Conservation (phyloP, 345 rosid species). For the Raphanus sativus region DNA sequence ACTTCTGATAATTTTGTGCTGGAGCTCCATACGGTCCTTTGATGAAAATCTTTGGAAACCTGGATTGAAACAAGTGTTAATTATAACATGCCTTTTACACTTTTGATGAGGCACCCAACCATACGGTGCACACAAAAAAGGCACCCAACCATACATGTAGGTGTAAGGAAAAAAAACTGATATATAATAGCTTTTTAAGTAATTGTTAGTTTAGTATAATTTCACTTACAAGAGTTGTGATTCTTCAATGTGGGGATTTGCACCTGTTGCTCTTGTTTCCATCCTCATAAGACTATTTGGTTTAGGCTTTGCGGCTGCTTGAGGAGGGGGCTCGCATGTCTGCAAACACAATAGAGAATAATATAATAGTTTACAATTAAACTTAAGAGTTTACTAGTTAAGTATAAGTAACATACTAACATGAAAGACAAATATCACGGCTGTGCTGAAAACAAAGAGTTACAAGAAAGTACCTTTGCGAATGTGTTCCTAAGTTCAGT, state of each 20-base stretch:
- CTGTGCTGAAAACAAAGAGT: not conserved
- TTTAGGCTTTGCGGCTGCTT: slow-evolving; percentile 37
- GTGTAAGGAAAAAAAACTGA: not conserved
- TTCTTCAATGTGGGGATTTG: slow-evolving; percentile 43
- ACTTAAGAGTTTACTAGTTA: not conserved
- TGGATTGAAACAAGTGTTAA: slow-evolving; percentile 27
- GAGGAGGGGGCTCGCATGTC: slow-evolving; percentile 68
- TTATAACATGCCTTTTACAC: not conserved
- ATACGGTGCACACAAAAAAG: not conserved
- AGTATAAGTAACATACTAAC: not conserved
- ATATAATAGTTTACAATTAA: not conserved
- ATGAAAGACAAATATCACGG: not conserved
- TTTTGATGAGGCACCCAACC: not conserved
- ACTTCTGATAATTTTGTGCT: slow-evolving; percentile 78
- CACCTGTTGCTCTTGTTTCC: slow-evolving; percentile 56
- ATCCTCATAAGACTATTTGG: slow-evolving; percentile 59
- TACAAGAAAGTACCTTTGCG: slow-evolving; percentile 48
- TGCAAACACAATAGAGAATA: slow-evolving; percentile 20
- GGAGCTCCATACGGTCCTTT: slow-evolving; percentile 98
- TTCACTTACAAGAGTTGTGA: slow-evolving; percentile 53
- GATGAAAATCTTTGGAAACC: slow-evolving; percentile 72
- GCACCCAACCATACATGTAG: not conserved
- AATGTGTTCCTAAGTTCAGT: slow-evolving; percentile 66
- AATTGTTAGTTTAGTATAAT: not conserved
- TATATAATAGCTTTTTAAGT: not conserved